Evolutionary conservation across 129 eudicot species (phyloP).

Genomic region (Glebionis coronaria): DNA sequence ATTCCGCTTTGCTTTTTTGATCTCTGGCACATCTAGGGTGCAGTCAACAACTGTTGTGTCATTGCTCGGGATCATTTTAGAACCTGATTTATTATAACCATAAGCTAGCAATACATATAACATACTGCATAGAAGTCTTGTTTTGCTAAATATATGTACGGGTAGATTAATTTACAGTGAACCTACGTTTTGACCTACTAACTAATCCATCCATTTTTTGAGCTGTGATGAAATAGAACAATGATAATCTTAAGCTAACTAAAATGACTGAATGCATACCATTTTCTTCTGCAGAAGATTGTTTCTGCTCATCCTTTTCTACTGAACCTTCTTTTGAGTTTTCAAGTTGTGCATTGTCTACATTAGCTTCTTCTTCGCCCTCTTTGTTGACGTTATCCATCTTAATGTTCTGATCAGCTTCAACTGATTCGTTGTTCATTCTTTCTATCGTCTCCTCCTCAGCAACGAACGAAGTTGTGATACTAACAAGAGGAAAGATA

Average conservation of each 20-base stretch:
- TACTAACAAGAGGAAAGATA: conserved; percentile 83
- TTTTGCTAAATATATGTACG: too few species aligned
- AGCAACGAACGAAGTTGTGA: conserved; percentile 85
- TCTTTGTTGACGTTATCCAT: too few species aligned
- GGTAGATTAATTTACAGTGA: too few species aligned
- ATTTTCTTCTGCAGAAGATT: not conserved
- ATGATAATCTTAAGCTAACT: too few species aligned
- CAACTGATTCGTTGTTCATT: not conserved
- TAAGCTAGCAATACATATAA: not conserved
- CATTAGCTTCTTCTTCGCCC: too few species aligned
- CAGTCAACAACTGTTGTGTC: conserved; percentile 6
- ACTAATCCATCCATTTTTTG: too few species aligned
- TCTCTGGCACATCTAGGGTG: not conserved
- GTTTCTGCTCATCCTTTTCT: too few species aligned
- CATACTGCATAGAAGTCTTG: not conserved
- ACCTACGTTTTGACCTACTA: too few species aligned
- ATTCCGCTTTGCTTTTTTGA: conserved; percentile 30
- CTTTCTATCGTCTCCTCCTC: conserved; percentile 59
- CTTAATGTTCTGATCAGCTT: not conserved
- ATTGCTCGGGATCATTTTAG: conserved; percentile 10
- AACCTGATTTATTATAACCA: conserved; percentile 22
- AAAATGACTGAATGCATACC: conserved; percentile 15
- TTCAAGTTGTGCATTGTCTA: not conserved
- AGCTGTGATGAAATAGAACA: too few species aligned
- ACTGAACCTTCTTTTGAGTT: conserved; percentile 19